These are phyloP conservation scores for Trichophyton benhamiae DNA, from an alignment of 2,329 filamentous ascomycete genomes.

Conservation along the genomic window DNA sequence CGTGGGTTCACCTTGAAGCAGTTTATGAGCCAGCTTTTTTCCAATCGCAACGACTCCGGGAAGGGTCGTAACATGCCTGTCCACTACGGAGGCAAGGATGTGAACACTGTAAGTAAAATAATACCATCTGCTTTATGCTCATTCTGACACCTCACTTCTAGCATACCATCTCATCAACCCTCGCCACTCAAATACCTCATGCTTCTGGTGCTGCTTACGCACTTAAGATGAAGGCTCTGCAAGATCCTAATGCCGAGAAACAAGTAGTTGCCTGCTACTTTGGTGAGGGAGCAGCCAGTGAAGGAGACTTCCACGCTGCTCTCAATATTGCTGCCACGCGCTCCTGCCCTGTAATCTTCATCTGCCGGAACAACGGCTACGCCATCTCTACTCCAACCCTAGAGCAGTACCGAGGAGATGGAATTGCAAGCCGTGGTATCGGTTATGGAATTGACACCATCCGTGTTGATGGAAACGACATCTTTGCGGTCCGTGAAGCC, in stretches of 20 bases:
- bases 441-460: slow-evolving; percentile 94
- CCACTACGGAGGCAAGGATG: slow-evolving; percentile 74
- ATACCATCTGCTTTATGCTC: not conserved
- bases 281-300: slow-evolving; percentile 77
- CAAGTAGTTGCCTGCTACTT: slow-evolving; percentile 75
- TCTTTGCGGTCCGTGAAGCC: slow-evolving; percentile 74
- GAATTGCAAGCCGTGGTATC: slow-evolving; percentile 73
- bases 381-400: slow-evolving; percentile 81
- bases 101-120: slow-evolving; percentile 58
- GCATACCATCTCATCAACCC: slow-evolving; percentile 75
- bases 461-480: slow-evolving; percentile 85
- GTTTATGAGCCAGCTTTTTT: slow-evolving; percentile 93
- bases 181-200: slow-evolving; percentile 83
- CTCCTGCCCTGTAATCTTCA: slow-evolving; percentile 76
- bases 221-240: slow-evolving; percentile 64
- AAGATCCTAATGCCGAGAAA: slow-evolving; percentile 55
- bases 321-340: slow-evolving; percentile 83
- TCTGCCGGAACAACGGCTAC: slow-evolving; percentile 88
- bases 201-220: slow-evolving; percentile 79
- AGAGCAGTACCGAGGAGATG: slow-evolving; percentile 84
- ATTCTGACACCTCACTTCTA: slow-evolving; percentile 20
- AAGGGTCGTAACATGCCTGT: slow-evolving; percentile 92
- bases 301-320: slow-evolving; percentile 85
- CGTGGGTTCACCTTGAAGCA: slow-evolving; percentile 75
- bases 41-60: slow-evolving; percentile 68